Conservation (phyloP, 2,329 filamentous ascomycete genomes). For the Nannizzia gypsea region DNA sequence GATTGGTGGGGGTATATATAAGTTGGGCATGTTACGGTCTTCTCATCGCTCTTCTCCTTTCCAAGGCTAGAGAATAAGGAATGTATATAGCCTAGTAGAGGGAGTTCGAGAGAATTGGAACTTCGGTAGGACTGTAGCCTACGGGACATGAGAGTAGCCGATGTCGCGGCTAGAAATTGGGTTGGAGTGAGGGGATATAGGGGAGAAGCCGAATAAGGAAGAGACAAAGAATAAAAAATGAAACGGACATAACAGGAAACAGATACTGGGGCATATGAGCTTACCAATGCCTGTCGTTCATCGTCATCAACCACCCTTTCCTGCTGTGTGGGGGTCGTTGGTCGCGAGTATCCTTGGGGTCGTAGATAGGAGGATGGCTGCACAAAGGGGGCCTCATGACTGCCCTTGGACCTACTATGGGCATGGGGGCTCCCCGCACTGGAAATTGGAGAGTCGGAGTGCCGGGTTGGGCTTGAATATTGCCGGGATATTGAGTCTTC, state of each 20-base stretch:
- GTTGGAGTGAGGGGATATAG: neutral
- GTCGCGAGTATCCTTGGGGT: constrained; percentile 27
- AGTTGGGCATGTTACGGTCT: constrained; percentile 1
- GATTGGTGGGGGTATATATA: constrained; percentile 2
- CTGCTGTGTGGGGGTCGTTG: constrained; percentile 30
- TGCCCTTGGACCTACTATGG: constrained; percentile 13
- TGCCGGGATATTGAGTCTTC: constrained; percentile 18
- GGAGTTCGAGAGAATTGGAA: neutral
- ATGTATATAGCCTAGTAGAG: neutral
- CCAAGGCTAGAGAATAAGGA: neutral
- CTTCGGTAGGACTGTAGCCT: neutral
- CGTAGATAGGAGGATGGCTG: constrained; percentile 39
- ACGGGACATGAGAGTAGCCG: neutral
- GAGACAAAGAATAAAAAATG: constrained; percentile 1
- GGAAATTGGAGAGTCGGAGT: constrained; percentile 8
- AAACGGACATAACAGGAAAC: constrained; percentile 6
- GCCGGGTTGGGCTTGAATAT: constrained; percentile 12
- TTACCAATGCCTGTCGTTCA: constrained; percentile 40
- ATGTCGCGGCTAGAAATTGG: neutral
- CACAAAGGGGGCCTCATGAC: constrained; percentile 38
- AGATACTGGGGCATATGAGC: constrained; percentile 15
- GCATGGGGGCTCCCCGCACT: constrained; percentile 11
- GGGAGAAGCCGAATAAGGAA: neutral
- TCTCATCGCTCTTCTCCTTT: neutral
- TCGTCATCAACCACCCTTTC: constrained; percentile 39